Conservation (phyloP, 345 rosid genomes). For the Eutrema japonicum region DNA sequence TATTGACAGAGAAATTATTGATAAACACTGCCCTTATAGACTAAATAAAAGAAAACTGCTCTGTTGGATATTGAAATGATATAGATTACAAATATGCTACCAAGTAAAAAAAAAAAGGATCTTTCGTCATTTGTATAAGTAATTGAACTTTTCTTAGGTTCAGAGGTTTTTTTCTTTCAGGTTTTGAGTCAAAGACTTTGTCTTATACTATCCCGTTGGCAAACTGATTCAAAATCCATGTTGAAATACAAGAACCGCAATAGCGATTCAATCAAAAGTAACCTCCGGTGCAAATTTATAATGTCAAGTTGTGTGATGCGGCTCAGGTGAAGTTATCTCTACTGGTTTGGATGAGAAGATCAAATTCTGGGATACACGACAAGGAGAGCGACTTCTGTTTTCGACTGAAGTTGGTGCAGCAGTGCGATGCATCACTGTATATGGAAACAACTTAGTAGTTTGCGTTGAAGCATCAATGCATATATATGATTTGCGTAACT, state of each 20-base stretch:
- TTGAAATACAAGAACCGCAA: background rate
- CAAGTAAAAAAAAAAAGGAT: too few species aligned
- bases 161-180: background rate
- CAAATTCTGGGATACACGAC: slow-evolving; percentile 68
- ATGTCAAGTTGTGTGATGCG: background rate
- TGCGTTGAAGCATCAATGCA: slow-evolving; percentile 67
- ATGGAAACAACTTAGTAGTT: slow-evolving; percentile 64
- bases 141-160: background rate
- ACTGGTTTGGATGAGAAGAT: slow-evolving; percentile 83
- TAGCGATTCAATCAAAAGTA: background rate
- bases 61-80: too few species aligned
- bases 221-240: background rate
- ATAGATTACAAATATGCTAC: too few species aligned
- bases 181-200: slow-evolving; percentile 21
- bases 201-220: background rate
- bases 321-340: slow-evolving; percentile 66
- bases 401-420: slow-evolving; percentile 44
- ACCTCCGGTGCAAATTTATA: background rate
- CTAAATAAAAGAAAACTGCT: too few species aligned
- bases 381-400: slow-evolving; percentile 41
- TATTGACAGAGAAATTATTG: too few species aligned
- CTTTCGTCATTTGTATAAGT: background rate
- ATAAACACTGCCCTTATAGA: too few species aligned
- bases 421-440: slow-evolving; percentile 70
- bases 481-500: slow-evolving; percentile 71